These are phyloP conservation scores for Solanum arcanum DNA, from an alignment of 257 asterid species.

Conservation along the genomic window DNA sequence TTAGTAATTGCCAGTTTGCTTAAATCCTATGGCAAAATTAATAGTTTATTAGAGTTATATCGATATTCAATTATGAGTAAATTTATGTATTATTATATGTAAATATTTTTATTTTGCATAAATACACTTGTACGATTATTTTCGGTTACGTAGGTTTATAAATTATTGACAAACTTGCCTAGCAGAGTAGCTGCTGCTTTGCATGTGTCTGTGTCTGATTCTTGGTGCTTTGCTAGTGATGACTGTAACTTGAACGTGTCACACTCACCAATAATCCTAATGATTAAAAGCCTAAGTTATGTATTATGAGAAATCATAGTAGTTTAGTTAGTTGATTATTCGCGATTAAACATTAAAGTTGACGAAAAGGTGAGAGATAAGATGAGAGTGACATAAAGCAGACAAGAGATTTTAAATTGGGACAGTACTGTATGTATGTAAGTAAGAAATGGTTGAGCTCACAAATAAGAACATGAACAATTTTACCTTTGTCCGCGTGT, in stretches of 20 bases:
- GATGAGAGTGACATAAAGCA: slow-evolving; percentile 1
- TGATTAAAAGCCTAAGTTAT: slow-evolving; percentile 5
- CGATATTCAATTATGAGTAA: too few relatives aligned
- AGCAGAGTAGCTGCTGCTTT: neutral
- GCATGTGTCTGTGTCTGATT: neutral
- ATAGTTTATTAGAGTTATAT: too few relatives aligned
- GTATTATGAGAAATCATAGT: too few relatives aligned
- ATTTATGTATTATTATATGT: too few relatives aligned
- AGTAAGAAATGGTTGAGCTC: neutral
- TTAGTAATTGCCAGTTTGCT: neutral
- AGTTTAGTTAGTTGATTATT: too few relatives aligned
- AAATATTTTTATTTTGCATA: too few relatives aligned
- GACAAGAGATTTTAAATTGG: neutral
- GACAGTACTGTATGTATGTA: neutral
- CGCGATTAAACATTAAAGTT: slow-evolving; percentile 25
- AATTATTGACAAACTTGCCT: neutral
- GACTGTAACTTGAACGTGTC: slow-evolving; percentile 15
- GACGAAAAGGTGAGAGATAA: slow-evolving; percentile 6
- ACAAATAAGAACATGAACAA: neutral
- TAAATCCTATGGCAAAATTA: neutral
- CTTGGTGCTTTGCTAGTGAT: neutral
- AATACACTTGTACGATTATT: too few relatives aligned
- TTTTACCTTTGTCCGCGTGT: neutral
- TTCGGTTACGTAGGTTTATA: neutral
- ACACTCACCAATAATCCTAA: slow-evolving; percentile 10